Percentiles rank a stretch among this genome's conserved stretches.
These are phyloP conservation scores for Camelina sativa DNA, from an alignment of 345 rosid species.

Conservation along the genomic window DNA sequence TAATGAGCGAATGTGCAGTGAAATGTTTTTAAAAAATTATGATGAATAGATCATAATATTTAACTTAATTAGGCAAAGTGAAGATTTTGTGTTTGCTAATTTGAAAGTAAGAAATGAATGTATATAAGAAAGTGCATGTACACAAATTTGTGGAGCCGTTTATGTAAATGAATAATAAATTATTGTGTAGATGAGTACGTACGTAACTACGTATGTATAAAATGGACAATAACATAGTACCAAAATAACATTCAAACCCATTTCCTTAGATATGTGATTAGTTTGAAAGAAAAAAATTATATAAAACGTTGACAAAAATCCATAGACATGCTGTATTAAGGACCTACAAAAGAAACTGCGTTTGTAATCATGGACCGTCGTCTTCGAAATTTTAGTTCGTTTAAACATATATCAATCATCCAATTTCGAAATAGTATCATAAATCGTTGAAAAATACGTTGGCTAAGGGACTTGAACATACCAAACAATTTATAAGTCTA, in stretches of 20 bases:
- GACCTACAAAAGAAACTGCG: conserved; percentile 30
- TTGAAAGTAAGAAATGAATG: not conserved
- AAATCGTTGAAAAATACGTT: not conserved
- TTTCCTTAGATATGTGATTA: conserved; percentile 21
- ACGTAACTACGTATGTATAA: not conserved
- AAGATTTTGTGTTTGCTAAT: not conserved
- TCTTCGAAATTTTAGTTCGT: not conserved
- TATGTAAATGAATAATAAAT: not conserved
- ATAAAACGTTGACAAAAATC: conserved; percentile 1
- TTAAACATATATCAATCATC: not conserved
- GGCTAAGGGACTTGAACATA: conserved; percentile 10
- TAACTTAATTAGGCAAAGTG: not conserved
- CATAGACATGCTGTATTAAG: conserved; percentile 17
- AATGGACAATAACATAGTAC: conserved; percentile 34
- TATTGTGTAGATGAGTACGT: not conserved
- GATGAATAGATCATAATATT: not conserved
- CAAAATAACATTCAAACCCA: conserved; percentile 40
- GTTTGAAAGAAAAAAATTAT: not conserved
- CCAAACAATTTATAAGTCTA: not conserved
- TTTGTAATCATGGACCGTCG: not conserved
- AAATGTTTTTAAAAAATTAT: no score
- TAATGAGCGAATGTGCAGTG: no score
- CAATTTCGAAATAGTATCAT: not conserved
- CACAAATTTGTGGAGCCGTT: conserved; percentile 3
- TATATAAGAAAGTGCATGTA: no score